phyloP scores from a whole-genome alignment of 1,284 basidiomycete genomes.

The Cutaneotrichosporon daszewskae region DNA sequence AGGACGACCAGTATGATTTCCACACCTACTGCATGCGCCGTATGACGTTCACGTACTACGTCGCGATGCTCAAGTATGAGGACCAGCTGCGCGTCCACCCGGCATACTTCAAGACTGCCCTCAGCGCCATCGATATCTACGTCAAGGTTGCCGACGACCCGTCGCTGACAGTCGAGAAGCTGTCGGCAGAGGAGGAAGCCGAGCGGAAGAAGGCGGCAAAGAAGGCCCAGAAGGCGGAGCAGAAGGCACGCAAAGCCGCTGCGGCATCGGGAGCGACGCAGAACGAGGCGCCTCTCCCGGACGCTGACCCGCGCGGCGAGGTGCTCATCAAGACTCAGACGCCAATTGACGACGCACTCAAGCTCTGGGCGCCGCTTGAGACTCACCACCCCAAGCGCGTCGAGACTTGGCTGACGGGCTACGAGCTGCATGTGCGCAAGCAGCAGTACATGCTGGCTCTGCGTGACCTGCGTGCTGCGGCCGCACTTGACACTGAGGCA shows the following conservation, averaged over 20 bases:
- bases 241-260: slow-evolving; percentile 65
- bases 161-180: slow-evolving; percentile 49
- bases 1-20: slow-evolving; percentile 98
- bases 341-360: slow-evolving; percentile 70
- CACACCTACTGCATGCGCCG: slow-evolving; percentile 91
- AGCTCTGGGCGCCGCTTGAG: slow-evolving; percentile 64
- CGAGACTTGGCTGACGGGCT: slow-evolving; percentile 68
- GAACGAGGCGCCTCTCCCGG: slow-evolving; percentile 53
- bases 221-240: slow-evolving; percentile 85
- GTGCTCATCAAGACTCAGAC: slow-evolving; percentile 62
- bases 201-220: slow-evolving; percentile 62
- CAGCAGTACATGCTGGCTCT: slow-evolving; percentile 76
- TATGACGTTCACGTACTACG: slow-evolving; percentile 78
- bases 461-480: slow-evolving; percentile 61
- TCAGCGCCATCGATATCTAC: slow-evolving; percentile 71
- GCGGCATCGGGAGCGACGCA: slow-evolving; percentile 67
- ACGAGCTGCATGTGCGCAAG: slow-evolving; percentile 73
- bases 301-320: slow-evolving; percentile 77
- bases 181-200: slow-evolving; percentile 45
- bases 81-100: slow-evolving; percentile 70
- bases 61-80: slow-evolving; percentile 79
- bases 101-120: slow-evolving; percentile 67
- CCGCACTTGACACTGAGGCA: slow-evolving; percentile 56
- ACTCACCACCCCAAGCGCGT: slow-evolving; percentile 54
- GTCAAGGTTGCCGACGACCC: slow-evolving; percentile 70